Base-by-base conservation (phyloP, 2,329 filamentous ascomycete genomes). In the Arthrobotrys sphaeroides region DNA sequence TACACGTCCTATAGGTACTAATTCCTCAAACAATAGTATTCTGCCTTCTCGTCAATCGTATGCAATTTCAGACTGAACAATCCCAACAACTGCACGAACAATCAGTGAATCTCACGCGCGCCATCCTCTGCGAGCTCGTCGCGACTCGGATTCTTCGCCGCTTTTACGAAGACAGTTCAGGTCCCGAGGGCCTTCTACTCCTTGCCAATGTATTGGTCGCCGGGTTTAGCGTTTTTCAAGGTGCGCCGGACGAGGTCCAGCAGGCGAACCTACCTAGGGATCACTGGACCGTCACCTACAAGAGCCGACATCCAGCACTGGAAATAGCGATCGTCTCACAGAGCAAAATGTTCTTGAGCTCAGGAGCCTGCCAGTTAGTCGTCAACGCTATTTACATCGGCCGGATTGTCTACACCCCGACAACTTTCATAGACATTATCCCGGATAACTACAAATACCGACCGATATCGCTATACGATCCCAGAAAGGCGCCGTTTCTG, bases 381-480 rank as follows among this genome's bases (percentile, higher is more conserved):
- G 90, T 95, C 28, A 88, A 91, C 78, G 92, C 91, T 55, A 93
- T 96, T 49, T 95, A 94, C 80, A 88, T 90, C 42, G 92, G 92
- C 3, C 87, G 90, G 33, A 87, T 96, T 75, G 89, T 93, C 36
- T 95, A 95, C 81, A 94, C 92, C 0, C 92, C 92, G 0, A 92
- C 90, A 0, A 89, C 89, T 0, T 93, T 92, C 81, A 88, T 94
- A 81, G 91, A 95, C 81, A 90, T 96, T 72, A 88, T 96, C 53
- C 92, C 92, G 0, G 92, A 95, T 81, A 89, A 91, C 79, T 96
- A 95, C 84, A 95, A 95, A 83, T 87, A 90, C 80, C 91, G 91
- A 78, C 91, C 91, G 1, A 94, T 95, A 65, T 90, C 90, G 5
- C 84, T 95, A 0, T 95, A 95, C 81, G 90, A 94, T 79, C 92